phyloP scores from a whole-genome alignment of 1,284 basidiomycete genomes.

The Naganishia sp. region DNA sequence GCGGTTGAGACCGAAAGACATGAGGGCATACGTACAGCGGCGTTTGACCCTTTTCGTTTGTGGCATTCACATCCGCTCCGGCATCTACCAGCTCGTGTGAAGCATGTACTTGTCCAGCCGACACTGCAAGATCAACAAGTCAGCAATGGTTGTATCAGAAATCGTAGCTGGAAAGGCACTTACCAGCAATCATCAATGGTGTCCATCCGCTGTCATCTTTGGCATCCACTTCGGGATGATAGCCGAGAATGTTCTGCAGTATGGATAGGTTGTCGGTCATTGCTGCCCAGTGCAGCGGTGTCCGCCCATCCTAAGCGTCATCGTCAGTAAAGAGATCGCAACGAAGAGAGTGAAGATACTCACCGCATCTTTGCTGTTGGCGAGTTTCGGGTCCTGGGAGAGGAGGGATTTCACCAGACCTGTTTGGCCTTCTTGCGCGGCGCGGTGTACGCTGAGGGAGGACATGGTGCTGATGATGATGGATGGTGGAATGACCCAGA shows the following conservation, averaged over 20 bases:
- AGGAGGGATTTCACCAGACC: conserved; percentile 71
- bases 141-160: not conserved
- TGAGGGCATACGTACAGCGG: conserved; percentile 65
- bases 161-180: conserved; percentile 30
- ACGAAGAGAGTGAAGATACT: too few relatives aligned
- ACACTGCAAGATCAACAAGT: conserved; percentile 57
- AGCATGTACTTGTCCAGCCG: conserved; percentile 75
- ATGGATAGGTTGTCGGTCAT: conserved; percentile 70
- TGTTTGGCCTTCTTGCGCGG: conserved; percentile 62
- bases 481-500: not conserved
- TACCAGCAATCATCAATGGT: conserved; percentile 82
- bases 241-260: conserved; percentile 69
- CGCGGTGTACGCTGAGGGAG: conserved; percentile 51
- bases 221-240: conserved; percentile 68
- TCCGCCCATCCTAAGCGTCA: conserved; percentile 72
- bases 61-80: conserved; percentile 77
- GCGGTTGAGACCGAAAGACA: not conserved
- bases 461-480: conserved; percentile 20
- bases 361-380: conserved; percentile 61
- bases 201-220: conserved; percentile 79
- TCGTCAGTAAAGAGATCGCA: too few relatives aligned
- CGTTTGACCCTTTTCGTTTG: conserved; percentile 82
- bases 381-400: conserved; percentile 65
- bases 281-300: conserved; percentile 86
- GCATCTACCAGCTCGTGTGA: conserved; percentile 78